Evolutionary conservation across 1,139 yeast species (phyloP), one percentile per base, ranked within the genome.

Genomic region (Blastobotrys arbuscula): DNA sequence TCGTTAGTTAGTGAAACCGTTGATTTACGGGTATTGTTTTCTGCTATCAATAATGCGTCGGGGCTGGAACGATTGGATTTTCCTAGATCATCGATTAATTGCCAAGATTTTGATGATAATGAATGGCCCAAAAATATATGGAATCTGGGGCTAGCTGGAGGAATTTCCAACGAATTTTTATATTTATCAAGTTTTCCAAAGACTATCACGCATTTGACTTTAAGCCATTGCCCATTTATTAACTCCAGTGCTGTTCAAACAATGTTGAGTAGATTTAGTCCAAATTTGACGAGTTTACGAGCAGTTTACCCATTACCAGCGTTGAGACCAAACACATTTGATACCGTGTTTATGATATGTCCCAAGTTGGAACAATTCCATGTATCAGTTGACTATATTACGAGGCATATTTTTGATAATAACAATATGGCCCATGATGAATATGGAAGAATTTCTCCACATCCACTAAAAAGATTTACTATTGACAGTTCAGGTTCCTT

Each of bases 1-100:
- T 77, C 96, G n/a, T 73, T 89, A 37, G 97, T 92, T 1, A 85
- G 96, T 2, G 97, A 90, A 65, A 88, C 95, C 0, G 84, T 92
- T 9, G 89, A 89, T 56, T 69, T 92, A 49, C 78, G 81, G 42
- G 90, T 87, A 60, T 69, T 92, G 13, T 89, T 92, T 65, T 73
- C 73, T 39, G 85, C 96, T 1, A 85, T 92, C 39, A 73, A 76
- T 44, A 77, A 76, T 48, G 75, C 86, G 34, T 74, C 75, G 39
- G 61, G 76, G 18, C 71, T 92, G 45, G 86, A 88, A 34, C 84
- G 83, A 53, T 69, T 92, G 44, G 83, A 92, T 34, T 90, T 92
- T 58, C 97, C 98, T 1, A 71, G 97, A 53, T 84, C 95, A 1
- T 87, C 96, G 0, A 78, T 90, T 12, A 82, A 82, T 47, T 84